Percentiles rank a stretch among this genome's conserved stretches.
phyloP scores from a whole-genome alignment of 805 yeast species.

The Spathaspora sp. region DNA sequence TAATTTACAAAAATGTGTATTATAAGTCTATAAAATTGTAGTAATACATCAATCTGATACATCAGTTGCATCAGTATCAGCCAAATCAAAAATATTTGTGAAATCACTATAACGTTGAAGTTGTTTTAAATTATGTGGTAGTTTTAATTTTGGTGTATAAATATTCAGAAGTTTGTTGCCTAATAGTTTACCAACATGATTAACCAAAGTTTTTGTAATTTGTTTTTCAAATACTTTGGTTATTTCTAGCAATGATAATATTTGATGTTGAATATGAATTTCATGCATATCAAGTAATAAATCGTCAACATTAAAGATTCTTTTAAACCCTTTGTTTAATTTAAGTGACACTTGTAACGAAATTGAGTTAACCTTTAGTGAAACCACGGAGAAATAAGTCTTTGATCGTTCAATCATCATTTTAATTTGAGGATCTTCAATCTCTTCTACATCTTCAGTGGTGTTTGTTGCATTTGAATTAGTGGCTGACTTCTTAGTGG shows the following conservation, averaged over 20 bases:
- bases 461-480: conserved; percentile 1
- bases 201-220: conserved; percentile 27
- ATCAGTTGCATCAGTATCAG: conserved; percentile 1
- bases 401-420: conserved; percentile 77
- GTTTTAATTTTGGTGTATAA: neutral
- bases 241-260: conserved; percentile 34
- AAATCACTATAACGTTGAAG: conserved; percentile 19
- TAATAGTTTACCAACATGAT: conserved; percentile 33
- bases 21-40: neutral
- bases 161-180: conserved; percentile 24
- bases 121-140: conserved; percentile 9
- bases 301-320: conserved; percentile 35
- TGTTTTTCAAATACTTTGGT: conserved; percentile 29
- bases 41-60: neutral
- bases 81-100: conserved; percentile 20
- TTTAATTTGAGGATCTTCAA: conserved; percentile 28
- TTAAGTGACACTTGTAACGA: conserved; percentile 33
- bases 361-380: conserved; percentile 37
- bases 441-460: neutral
- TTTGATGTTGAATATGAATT: conserved; percentile 23
- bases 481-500: no score
- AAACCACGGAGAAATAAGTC: conserved; percentile 63
- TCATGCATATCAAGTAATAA: conserved; percentile 33
- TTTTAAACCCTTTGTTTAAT: conserved; percentile 28
- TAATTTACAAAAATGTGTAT: neutral